Evolutionary conservation across 2,329 filamentous ascomycete species (phyloP).

Genomic region (Pseudonectria foliicola): DNA sequence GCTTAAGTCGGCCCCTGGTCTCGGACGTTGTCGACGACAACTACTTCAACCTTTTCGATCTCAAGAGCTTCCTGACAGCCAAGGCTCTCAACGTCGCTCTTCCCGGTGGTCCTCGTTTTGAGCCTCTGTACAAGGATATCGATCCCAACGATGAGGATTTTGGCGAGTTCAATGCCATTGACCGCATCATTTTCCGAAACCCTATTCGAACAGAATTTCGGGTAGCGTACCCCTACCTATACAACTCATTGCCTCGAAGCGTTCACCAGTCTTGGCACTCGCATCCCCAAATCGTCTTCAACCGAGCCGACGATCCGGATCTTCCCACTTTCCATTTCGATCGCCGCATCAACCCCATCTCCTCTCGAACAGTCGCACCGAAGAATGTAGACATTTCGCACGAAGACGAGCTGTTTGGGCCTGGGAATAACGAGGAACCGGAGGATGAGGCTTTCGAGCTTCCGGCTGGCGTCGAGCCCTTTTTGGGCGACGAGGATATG

Average conservation of each 20-base stretch:
- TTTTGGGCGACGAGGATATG: slow-evolving; percentile 81
- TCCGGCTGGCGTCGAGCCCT: slow-evolving; percentile 73
- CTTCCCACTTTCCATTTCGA: slow-evolving; percentile 97
- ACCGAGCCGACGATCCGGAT: slow-evolving; percentile 77
- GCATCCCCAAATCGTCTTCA: slow-evolving; percentile 86
- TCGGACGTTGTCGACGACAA: slow-evolving; percentile 93
- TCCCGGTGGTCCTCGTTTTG: slow-evolving; percentile 93
- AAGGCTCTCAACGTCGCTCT: slow-evolving; percentile 97
- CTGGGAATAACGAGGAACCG: slow-evolving; percentile 62
- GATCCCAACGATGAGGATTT: slow-evolving; percentile 99
- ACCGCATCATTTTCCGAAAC: slow-evolving; percentile 95
- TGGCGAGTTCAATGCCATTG: slow-evolving; percentile 98
- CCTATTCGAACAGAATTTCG: slow-evolving; percentile 94
- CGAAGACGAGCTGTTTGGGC: slow-evolving; percentile 88
- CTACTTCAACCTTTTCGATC: slow-evolving; percentile 95
- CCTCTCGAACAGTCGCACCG: slow-evolving; percentile 84
- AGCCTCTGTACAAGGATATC: slow-evolving; percentile 96
- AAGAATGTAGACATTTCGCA: slow-evolving; percentile 90
- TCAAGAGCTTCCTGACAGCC: slow-evolving; percentile 89
- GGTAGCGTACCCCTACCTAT: slow-evolving; percentile 88
- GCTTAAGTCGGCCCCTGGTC: slow-evolving; percentile 81
- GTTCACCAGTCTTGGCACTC: slow-evolving; percentile 93
- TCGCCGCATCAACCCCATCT: slow-evolving; percentile 95
- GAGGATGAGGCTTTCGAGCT: slow-evolving; percentile 83
- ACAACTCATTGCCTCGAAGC: slow-evolving; percentile 92